Conservation (phyloP, 2,329 filamentous ascomycete genomes). For the Xylaria sp. region DNA sequence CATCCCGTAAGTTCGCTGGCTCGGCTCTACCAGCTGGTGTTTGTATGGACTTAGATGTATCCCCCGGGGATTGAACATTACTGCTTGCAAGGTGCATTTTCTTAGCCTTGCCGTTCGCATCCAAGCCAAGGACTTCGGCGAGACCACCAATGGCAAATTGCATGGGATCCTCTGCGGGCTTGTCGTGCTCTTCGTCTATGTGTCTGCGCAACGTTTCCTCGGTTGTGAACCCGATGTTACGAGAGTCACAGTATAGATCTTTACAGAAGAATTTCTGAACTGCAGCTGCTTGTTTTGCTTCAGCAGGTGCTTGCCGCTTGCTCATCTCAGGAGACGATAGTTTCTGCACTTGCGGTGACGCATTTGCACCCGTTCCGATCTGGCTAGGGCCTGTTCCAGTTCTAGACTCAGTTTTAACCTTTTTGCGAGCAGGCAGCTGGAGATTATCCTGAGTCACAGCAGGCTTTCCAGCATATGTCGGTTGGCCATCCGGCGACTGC, state of each 20-base stretch:
- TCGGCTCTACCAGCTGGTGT: slow-evolving; percentile 56
- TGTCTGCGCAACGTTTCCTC: slow-evolving; percentile 66
- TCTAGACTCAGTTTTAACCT: slow-evolving; percentile 63
- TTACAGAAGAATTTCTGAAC: slow-evolving; percentile 62
- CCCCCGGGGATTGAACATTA: slow-evolving; percentile 45
- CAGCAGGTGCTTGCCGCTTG: slow-evolving; percentile 50
- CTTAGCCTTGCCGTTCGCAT: slow-evolving; percentile 60
- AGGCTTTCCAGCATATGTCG: slow-evolving; percentile 64
- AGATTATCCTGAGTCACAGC: slow-evolving; percentile 65
- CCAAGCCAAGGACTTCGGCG: slow-evolving; percentile 62
- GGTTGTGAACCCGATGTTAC: slow-evolving; percentile 61
- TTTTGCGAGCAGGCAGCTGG: slow-evolving; percentile 67
- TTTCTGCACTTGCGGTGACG: slow-evolving; percentile 62
- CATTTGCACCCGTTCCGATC: slow-evolving; percentile 55
- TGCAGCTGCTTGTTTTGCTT: slow-evolving; percentile 49
- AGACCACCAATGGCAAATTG: slow-evolving; percentile 65
- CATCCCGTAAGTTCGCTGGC: slow-evolving; percentile 64
- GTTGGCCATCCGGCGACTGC: slow-evolving; percentile 69
- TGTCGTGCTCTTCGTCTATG: slow-evolving; percentile 68
- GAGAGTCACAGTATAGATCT: slow-evolving; percentile 66
- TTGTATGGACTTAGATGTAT: slow-evolving; percentile 61
- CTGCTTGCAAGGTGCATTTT: slow-evolving; percentile 48
- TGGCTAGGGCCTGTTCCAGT: slow-evolving; percentile 54
- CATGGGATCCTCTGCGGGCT: slow-evolving; percentile 65
- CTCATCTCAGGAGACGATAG: slow-evolving; percentile 59